Percentiles rank a stretch among this genome's conserved stretches.
Conservation (phyloP, 176 grass and related monocot genomes). For the Oryza punctata region DNA sequence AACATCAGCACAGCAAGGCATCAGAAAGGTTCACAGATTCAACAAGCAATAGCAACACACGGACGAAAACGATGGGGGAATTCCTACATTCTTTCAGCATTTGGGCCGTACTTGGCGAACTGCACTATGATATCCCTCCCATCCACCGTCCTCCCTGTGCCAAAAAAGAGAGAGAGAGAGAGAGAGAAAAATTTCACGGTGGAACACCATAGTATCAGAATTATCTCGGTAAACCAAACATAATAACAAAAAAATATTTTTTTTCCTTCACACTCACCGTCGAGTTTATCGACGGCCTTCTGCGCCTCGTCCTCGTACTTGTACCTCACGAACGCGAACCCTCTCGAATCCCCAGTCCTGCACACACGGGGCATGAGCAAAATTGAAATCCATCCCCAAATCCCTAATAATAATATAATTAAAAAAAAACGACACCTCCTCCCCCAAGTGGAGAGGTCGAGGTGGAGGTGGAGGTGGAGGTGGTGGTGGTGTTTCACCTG, state of each 20-base stretch:
- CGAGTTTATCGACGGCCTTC: constrained; percentile 69
- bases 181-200: not conserved
- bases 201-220: not conserved
- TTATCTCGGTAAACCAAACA: not conserved
- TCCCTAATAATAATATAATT: not conserved
- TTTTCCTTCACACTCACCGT: constrained; percentile 40
- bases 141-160: constrained; percentile 60
- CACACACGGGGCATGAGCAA: constrained; percentile 7
- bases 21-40: not conserved
- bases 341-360: constrained; percentile 76
- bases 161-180: not conserved
- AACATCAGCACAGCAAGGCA: not conserved
- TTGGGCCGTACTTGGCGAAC: constrained; percentile 87
- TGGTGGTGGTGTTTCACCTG: constrained; percentile 44
- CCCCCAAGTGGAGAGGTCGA: not conserved
- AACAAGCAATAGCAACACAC: not conserved
- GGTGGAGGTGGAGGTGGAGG: not conserved
- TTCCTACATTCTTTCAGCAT: constrained; percentile 87
- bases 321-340: constrained; percentile 89
- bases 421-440: not conserved
- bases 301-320: constrained; percentile 82
- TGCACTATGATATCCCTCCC: constrained; percentile 84
- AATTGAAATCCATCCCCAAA: not conserved
- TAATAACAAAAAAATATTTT: not conserved
- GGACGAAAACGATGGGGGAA: not conserved